Conservation (phyloP, 1,139 yeast genomes). For the Candida sp. region DNA sequence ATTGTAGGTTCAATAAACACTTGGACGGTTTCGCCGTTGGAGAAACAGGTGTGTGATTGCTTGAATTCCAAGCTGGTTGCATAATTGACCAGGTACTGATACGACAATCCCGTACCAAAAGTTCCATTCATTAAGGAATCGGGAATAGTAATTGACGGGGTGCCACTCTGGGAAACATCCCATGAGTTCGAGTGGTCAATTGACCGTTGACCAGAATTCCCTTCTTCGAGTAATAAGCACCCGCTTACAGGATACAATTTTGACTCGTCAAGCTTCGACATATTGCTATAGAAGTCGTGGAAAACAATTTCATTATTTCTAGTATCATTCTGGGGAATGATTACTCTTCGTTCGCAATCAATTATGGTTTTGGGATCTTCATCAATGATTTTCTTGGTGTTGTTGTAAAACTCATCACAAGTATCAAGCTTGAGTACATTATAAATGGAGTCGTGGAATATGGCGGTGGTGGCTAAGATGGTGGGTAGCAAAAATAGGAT, state of each 20-base stretch:
- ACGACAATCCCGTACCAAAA: not conserved
- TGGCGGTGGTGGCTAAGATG: no score
- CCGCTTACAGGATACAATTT: not conserved
- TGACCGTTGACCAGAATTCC: not conserved
- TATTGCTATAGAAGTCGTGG: not conserved
- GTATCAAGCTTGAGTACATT: not conserved
- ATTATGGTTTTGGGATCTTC: not conserved
- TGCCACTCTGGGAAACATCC: not conserved
- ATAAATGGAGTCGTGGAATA: not conserved
- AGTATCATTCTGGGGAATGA: not conserved
- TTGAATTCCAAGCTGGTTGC: not conserved
- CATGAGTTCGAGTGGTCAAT: not conserved
- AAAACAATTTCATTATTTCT: no score
- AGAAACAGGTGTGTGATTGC: not conserved
- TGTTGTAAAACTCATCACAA: not conserved
- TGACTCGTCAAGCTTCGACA: not conserved
- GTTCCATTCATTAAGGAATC: not conserved
- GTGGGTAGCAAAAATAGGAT: no score
- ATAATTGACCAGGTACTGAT: not conserved
- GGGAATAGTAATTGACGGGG: not conserved
- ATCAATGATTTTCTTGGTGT: not conserved
- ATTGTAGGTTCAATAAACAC: not conserved
- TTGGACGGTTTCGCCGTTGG: not conserved
- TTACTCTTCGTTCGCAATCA: not conserved
- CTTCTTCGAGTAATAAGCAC: not conserved